Evolutionary conservation across 1,284 basidiomycete genomes (phyloP), one percentile per base, ranked within the genome.

Genomic region (Marasmius oreades): DNA sequence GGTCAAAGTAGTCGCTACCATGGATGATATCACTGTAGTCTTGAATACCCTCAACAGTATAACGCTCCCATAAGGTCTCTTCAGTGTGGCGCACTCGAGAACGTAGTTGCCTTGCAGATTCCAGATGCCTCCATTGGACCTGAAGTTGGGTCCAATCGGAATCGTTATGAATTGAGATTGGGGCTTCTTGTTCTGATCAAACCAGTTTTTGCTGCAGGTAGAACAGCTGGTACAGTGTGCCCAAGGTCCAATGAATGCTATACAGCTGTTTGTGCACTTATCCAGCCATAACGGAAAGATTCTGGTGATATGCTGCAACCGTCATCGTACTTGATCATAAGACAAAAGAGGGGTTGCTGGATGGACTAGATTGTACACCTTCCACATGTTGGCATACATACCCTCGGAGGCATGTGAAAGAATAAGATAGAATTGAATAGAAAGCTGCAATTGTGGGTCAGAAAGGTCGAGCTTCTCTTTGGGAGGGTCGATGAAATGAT

Each of bases 1-100:
- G 63, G 18, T 64, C 34, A 10, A 64, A 47, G 45, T 60, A 62
- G 16, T 66, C 61, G 37, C 4, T 39, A 66, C 65, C 62, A 28
- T 52, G 59, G 16, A 53, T 55, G 8, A 63, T 51, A 36, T 67
- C 64, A 18, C 62, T 61, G 37, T 61, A 66, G 28, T 23, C 23
- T 24, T 26, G 45, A 3, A 26, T 47, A 5, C 45, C 22, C 6
- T 47, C 45, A n/a, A n/a, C n/a, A n/a, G n/a, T n/a, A n/a, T n/a
- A n/a, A n/a, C n/a, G n/a, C 22, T 12, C 12, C 11, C 7, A 6
- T 36, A 36, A n/a, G n/a, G n/a, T 36, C 34, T 16, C 8, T 16
- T 16, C 8, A 8, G 34, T 36, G 8, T 36, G 8, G 8, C 16
- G 34, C 16, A 36, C 34, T 16, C 34, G 34, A 16, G 8, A 36